phyloP scores from a whole-genome alignment of 2,329 filamentous ascomycete species.

The Thermothelomyces thermophilus region DNA sequence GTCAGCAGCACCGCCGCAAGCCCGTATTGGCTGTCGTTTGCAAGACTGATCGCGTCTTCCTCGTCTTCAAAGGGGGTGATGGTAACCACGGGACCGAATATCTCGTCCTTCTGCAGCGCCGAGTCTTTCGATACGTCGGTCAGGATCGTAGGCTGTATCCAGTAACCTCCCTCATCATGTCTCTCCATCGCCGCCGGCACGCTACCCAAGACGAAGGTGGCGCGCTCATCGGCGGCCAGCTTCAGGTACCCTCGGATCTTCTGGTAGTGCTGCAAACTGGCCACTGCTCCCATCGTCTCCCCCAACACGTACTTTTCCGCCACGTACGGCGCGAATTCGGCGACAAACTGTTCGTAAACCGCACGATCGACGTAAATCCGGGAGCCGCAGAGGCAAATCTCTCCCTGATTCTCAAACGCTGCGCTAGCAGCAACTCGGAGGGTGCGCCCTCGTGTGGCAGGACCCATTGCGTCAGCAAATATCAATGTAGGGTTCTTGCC shows the following conservation, averaged over 20 bases:
- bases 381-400: slow-evolving; percentile 34
- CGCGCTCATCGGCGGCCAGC: slow-evolving; percentile 23
- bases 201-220: slow-evolving; percentile 23
- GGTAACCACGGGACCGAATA: slow-evolving; percentile 38
- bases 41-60: slow-evolving; percentile 25
- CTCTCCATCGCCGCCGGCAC: slow-evolving; percentile 18
- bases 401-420: slow-evolving; percentile 31
- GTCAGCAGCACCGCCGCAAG: slow-evolving; percentile 29
- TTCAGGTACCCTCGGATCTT: slow-evolving; percentile 27
- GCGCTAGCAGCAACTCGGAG: slow-evolving; percentile 39
- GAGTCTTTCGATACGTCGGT: slow-evolving; percentile 24
- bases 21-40: slow-evolving; percentile 29
- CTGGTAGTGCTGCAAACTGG: slow-evolving; percentile 26
- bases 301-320: slow-evolving; percentile 20
- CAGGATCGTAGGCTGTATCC: slow-evolving; percentile 27
- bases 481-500: slow-evolving; percentile 48
- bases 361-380: slow-evolving; percentile 46
- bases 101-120: slow-evolving; percentile 33
- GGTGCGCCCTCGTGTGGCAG: slow-evolving; percentile 39
- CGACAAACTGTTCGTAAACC: slow-evolving; percentile 37
- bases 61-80: slow-evolving; percentile 32
- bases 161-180: slow-evolving; percentile 22
- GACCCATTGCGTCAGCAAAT: slow-evolving; percentile 42
- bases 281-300: slow-evolving; percentile 27
- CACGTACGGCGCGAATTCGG: slow-evolving; percentile 23